Evolutionary conservation across 2,329 filamentous ascomycete genomes (phyloP).

Genomic region (Cordyceps militaris): DNA sequence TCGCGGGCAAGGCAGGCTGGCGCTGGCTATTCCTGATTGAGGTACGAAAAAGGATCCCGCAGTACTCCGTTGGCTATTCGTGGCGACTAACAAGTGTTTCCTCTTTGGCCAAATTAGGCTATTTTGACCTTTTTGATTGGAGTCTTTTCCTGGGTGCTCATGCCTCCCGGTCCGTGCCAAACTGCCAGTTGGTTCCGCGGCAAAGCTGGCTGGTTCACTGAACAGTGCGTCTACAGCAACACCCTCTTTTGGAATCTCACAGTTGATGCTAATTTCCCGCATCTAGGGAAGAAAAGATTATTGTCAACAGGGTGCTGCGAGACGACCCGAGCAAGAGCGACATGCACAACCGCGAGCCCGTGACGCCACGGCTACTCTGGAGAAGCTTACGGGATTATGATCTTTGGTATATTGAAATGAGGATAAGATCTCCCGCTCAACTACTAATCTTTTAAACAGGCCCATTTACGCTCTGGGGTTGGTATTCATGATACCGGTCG

Average conservation of each 20-base stretch:
- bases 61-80: neutral
- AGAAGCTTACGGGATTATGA: conserved; percentile 46
- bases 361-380: conserved; percentile 42
- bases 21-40: conserved; percentile 45
- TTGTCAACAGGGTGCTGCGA: conserved; percentile 49
- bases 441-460: neutral
- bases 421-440: neutral
- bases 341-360: conserved; percentile 51
- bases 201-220: conserved; percentile 26
- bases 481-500: conserved; percentile 39
- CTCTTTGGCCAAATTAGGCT: conserved; percentile 1
- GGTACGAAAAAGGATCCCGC: conserved; percentile 18
- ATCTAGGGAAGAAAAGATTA: conserved; percentile 41
- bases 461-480: conserved; percentile 46
- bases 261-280: neutral
- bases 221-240: conserved; percentile 7
- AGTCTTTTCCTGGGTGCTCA: conserved; percentile 18
- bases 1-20: conserved; percentile 42
- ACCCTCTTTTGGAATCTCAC: neutral
- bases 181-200: conserved; percentile 48
- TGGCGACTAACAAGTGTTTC: neutral
- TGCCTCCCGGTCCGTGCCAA: conserved; percentile 28
- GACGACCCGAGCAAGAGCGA: conserved; percentile 51
- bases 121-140: conserved; percentile 25
- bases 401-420: conserved; percentile 33